Evolutionary conservation across 805 yeast species (phyloP), one percentile per base, ranked within the genome.

Genomic region (Suhomyces kilbournensis): DNA sequence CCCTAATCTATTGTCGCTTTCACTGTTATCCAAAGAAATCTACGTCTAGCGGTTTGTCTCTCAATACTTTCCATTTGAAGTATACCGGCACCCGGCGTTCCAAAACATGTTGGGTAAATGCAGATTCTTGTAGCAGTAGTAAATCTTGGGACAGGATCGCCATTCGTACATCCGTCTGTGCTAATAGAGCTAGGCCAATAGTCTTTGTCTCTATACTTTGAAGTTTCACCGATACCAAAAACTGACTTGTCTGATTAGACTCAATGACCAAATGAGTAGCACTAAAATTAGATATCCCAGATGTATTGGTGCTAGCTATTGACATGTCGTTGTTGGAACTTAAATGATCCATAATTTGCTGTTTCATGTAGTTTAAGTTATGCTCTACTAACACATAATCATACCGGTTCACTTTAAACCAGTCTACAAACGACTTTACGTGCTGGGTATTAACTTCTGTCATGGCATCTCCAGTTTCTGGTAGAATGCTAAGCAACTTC

Each of bases 381-480:
- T 46, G 43, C 20, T 34, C 34, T 2, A 20, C 19, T 4, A 44
- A 22, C 7, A 49, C 26, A 17, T 54, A 54, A 19, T 54, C 44
- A 47, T 32, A 54, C 6, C 57, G 47, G 15, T 49, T 40, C 1
- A 49, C 22, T 28, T 50, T 49, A 48, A 54, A 55, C 55, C 56
- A 50, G 7, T 53, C 52, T 4, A 54, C n/a, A 32, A 48, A 53
- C 6, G 44, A 12, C 12, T 42, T 43, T 1, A 46, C 25, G 9
- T 20, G 20, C 5, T 47, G n/a, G 30, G 25, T 25, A 35, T 32
- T 34, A 2, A 30, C 1, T 34, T 22, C 28, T 4, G 42, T 17
- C 23, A 15, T 32, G 9, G 23, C 34, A 15, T 23, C n/a, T 43
- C 51, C 35, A 15, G 3, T n/a, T 22, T 8, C 17, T 5, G 47